Conservation (phyloP, 2,329 filamentous ascomycete genomes). For the Penicillium paneum region DNA sequence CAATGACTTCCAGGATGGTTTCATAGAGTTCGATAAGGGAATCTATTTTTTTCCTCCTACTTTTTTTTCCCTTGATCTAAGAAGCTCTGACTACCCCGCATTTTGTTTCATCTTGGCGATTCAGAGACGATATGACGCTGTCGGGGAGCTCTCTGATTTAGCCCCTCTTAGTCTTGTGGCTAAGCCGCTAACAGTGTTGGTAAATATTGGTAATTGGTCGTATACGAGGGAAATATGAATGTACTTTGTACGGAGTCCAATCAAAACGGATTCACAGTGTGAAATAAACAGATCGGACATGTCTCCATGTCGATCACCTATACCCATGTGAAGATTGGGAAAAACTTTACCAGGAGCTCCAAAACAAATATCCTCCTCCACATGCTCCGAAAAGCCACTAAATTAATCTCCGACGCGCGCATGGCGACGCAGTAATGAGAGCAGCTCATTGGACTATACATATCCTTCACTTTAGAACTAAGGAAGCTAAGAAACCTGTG, state of each 20-base stretch:
- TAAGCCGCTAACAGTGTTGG: neutral
- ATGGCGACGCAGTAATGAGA: slow-evolving; percentile 7
- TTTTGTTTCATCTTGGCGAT: neutral
- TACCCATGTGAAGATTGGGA: neutral
- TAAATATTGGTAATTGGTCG: neutral
- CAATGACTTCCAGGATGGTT: neutral
- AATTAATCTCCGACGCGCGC: slow-evolving; percentile 11
- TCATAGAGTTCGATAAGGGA: neutral
- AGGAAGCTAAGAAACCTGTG: neutral
- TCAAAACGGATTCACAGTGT: neutral
- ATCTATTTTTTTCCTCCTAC: neutral
- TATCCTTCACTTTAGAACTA: neutral
- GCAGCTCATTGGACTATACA: neutral
- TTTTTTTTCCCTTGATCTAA: neutral
- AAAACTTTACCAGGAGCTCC: neutral
- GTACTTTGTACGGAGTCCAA: neutral
- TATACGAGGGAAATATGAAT: neutral
- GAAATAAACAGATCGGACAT: neutral
- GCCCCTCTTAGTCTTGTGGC: neutral
- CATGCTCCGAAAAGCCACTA: slow-evolving; percentile 1
- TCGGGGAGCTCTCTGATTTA: neutral
- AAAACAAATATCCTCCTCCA: neutral
- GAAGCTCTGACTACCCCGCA: slow-evolving; percentile 6
- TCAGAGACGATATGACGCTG: neutral
- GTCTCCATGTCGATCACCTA: neutral